Evolutionary conservation across 495 filamentous ascomycete genomes (phyloP).

Genomic region (Talaromyces adpressus): DNA sequence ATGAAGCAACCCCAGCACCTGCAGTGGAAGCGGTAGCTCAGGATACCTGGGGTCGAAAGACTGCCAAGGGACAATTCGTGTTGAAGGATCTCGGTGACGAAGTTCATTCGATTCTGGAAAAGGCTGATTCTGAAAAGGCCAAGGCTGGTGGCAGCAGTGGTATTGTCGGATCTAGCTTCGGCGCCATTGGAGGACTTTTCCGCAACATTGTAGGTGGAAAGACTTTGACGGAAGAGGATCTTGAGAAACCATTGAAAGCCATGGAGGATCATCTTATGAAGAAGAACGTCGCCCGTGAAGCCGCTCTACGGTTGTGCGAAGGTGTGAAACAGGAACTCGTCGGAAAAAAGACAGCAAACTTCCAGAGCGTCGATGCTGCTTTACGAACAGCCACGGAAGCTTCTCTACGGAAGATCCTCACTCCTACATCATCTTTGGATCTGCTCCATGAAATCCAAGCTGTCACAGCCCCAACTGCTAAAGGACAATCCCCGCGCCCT

Average conservation of each 20-base stretch:
- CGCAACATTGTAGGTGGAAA: constrained; percentile 93
- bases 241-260: constrained; percentile 84
- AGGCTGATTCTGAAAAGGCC: constrained; percentile 58
- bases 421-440: constrained; percentile 89
- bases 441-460: constrained; percentile 87
- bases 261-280: constrained; percentile 94
- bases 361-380: constrained; percentile 82
- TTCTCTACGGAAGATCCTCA: constrained; percentile 88
- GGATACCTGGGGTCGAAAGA: constrained; percentile 75
- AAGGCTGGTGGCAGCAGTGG: constrained; percentile 44
- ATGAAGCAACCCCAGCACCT: constrained; percentile 43
- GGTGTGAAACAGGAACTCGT: constrained; percentile 84
- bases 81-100: constrained; percentile 90
- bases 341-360: constrained; percentile 85
- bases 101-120: constrained; percentile 78
- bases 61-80: constrained; percentile 85
- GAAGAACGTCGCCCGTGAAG: constrained; percentile 96
- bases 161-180: constrained; percentile 69
- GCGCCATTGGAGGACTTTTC: constrained; percentile 78
- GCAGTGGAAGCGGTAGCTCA: constrained; percentile 66
- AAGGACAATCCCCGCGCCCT: constrained; percentile 55
- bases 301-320: constrained; percentile 84
- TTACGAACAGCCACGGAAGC: constrained; percentile 81
- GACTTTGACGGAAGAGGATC: constrained; percentile 74
- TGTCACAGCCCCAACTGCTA: constrained; percentile 53